Evolutionary conservation across 768 basidiomycete genomes (phyloP), one percentile per base, ranked within the genome.

Genomic region (Lentinula sp.): DNA sequence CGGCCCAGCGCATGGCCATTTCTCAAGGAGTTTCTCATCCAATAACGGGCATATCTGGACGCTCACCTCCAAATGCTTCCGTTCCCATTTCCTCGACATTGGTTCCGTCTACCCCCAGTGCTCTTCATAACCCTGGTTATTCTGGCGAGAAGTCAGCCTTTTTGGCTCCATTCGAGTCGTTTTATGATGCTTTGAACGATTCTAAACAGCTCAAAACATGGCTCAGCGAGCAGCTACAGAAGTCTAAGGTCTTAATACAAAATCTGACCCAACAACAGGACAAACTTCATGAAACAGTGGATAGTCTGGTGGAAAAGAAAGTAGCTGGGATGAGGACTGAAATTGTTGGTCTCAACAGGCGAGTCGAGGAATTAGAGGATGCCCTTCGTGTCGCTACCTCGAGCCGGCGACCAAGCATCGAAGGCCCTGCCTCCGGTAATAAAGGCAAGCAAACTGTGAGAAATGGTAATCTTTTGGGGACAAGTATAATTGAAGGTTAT

Each of bases 121-220:
- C 81, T 10, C 77, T 90, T 18, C 85, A 85, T 15, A 83, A 81
- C 43, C 82, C 85, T 1, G 80, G 79, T 12, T 85, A 84, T 67
- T 67, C 81, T 9, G 81, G 82, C 23, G 87, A 88, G 67, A 91
- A 88, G 69, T 76, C 83, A 0, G 86, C 90, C 18, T 95, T 95
- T 71, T 74, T 95, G 52, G 85, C 87, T 0, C 91, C 90, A 2
- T 95, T 94, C 65, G 90, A 88, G 67, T 72, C 81, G 56, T 94
- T 95, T 72, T 95, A 93, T 69, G 91, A 94, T 62, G 87, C 91
- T 3, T 82, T 95, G 36, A 81, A 86, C 59, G 93, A 93, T 70
- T 85, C 88, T 15, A 86, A 84, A 68, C 84, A 90, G 67, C 81
- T 94, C 61, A 92, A 93, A 73, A 67, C 70, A 41, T 91, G 91